Base-by-base conservation (phyloP, 495 filamentous ascomycete genomes). In the Penicillium alfredii region DNA sequence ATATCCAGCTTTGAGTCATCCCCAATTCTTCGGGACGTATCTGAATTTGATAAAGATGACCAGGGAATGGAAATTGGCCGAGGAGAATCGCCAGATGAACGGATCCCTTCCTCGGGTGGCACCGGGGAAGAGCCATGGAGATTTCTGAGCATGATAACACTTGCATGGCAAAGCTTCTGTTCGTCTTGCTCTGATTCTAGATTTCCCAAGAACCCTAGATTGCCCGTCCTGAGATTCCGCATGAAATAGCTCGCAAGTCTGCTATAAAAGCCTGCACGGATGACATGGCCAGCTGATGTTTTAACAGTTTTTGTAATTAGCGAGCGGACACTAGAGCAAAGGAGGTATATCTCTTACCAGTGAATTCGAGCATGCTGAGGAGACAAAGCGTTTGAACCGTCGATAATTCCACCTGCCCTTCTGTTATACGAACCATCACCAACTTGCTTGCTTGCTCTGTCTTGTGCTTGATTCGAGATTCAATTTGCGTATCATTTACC, bases 321-420 rank as follows among this genome's bases (percentile, higher is more conserved):
- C n/a, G n/a, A n/a, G n/a, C n/a, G n/a, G n/a, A n/a, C n/a, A n/a
- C n/a, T n/a, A n/a, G n/a, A n/a, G n/a, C n/a, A n/a, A n/a, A n/a
- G n/a, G n/a, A n/a, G n/a, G n/a, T n/a, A n/a, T n/a, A n/a, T 14
- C 10, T 2, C 29, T 33, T 57, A 68, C 66, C 49, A 42, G 66
- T 58, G 23, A 61, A 67, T 28, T 68, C 64, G 25, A 67, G 44
- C 36, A 67, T 43, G 23, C 58, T 58, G 8, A 71, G 35, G 24
- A 71, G 44, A 33, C 63, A 67, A 0, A 71, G 40, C 2, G 60
- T 48, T 46, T 68, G 66, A 6, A 71, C 45, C 2, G 64, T 67
- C 4, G 64, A 66, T 4, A 71, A 36, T 33, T 71, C 64, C 10
- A 67, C 44, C 18, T 30, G 35, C 5, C 64, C 66, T 4, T 56